Evolutionary conservation across 2,329 filamentous ascomycete species (phyloP).

Genomic region (Trichoderma koningii): DNA sequence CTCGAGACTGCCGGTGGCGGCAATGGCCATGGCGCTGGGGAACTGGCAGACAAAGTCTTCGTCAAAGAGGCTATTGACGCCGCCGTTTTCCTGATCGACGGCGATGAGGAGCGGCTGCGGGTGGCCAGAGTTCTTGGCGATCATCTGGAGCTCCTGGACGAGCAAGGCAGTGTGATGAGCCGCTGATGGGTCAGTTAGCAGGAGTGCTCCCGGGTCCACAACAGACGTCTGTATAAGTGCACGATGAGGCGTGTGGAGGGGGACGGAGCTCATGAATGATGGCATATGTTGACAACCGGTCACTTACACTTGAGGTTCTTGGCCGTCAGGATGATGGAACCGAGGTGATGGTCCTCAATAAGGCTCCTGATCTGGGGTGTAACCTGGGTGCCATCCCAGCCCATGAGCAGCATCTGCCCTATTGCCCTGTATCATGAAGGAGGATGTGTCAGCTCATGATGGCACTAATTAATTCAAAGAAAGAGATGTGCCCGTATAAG

Average conservation of each 20-base stretch:
- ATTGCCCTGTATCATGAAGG: slow-evolving; percentile 55
- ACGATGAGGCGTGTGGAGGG: not conserved
- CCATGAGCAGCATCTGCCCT: slow-evolving; percentile 79
- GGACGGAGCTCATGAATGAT: not conserved
- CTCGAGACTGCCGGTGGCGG: slow-evolving; percentile 83
- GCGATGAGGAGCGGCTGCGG: slow-evolving; percentile 86
- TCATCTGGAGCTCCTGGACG: slow-evolving; percentile 88
- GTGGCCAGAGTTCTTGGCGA: slow-evolving; percentile 87
- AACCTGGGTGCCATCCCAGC: slow-evolving; percentile 81
- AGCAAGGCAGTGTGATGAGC: slow-evolving; percentile 86
- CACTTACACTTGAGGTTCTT: slow-evolving; percentile 82
- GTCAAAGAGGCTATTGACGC: slow-evolving; percentile 94
- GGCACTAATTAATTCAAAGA: too few species aligned
- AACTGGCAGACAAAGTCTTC: slow-evolving; percentile 96
- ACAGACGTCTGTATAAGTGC: slow-evolving; percentile 15
- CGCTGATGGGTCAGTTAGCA: slow-evolving; percentile 55
- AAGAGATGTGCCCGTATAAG: too few species aligned
- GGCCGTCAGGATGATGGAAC: slow-evolving; percentile 80
- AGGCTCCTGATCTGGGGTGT: slow-evolving; percentile 79
- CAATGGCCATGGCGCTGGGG: slow-evolving; percentile 93
- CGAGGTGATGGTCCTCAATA: slow-evolving; percentile 83
- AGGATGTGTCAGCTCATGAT: slow-evolving; percentile 34
- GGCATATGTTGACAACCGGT: not conserved
- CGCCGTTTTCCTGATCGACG: slow-evolving; percentile 96
- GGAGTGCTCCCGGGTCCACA: slow-evolving; percentile 15